Evolutionary conservation across 129 eudicot species (phyloP), one percentile per base, ranked within the genome.

Genomic region (Flaveria bidentis): DNA sequence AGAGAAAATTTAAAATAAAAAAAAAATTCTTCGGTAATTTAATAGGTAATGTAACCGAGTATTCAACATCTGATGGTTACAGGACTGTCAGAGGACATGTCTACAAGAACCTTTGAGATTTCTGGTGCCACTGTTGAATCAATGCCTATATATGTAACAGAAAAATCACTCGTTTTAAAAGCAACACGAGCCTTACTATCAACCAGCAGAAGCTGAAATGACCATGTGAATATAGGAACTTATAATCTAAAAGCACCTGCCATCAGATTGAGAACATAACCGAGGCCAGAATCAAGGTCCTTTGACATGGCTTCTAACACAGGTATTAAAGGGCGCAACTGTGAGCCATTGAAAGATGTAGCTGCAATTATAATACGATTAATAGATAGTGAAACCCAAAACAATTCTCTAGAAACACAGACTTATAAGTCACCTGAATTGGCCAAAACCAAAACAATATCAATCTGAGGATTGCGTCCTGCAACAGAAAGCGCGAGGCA

Each of bases 401-500:
- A 33, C 45, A 55, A 44, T 22, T 10, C 8, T 13, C 30, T 39
- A 39, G 60, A 44, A 22, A 74, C 55, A 73, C 53, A 26, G 20
- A 13, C 30, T 10, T 61, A 30, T 14, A 61, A n/a, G 63, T 26
- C 57, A 92, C 97, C 97, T 82, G 97, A 90, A 66, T 92, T 92
- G 33, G 91, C 88, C 82, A 92, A 79, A 61, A 92, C 83, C 41
- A 92, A 76, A 4, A 87, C 20, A 53, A 92, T 86, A 79, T 92
- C 93, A 8, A 92, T 78, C 47, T 84, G 73, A 51, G 89, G 93
- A 77, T 87, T 89, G 63, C 87, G 86, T 20, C 93, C 89, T 60
- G 97, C 97, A 63, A 92, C 89, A 46, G 88, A 77, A 14, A 87
- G 93, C 12, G 93, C 96, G 22, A 92, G 86, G 84, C 96, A 89